Conservation (phyloP, 495 filamentous ascomycete genomes). For the Penicillium crystallinum region DNA sequence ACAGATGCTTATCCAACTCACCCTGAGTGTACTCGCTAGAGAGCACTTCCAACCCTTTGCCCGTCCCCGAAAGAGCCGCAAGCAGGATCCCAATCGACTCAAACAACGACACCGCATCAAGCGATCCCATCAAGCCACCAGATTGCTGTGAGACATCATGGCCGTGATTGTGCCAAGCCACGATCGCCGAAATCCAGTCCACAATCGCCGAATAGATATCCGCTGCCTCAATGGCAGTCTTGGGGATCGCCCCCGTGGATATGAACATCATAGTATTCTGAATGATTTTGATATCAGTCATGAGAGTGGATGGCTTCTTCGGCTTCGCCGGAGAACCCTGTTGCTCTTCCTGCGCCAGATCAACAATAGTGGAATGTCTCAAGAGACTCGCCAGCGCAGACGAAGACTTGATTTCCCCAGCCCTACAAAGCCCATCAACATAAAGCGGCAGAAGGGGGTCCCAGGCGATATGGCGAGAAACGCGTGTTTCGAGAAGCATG, state of each 20-base stretch:
- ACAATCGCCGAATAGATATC: conserved; percentile 30
- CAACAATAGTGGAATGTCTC: conserved; percentile 49
- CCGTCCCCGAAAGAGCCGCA: conserved; percentile 36
- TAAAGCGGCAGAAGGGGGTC: conserved; percentile 63
- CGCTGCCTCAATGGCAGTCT: conserved; percentile 28
- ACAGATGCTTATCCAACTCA: conserved; percentile 3
- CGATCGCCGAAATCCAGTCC: conserved; percentile 40
- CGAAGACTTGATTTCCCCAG: conserved; percentile 48
- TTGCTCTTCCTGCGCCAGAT: conserved; percentile 11
- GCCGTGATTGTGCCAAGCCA: conserved; percentile 31
- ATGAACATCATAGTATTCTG: conserved; percentile 42
- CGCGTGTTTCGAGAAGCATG: conserved; percentile 52
- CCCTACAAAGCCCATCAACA: conserved; percentile 53
- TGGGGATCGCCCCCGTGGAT: conserved; percentile 30
- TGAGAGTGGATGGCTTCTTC: conserved; percentile 26
- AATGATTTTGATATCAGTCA: conserved; percentile 44
- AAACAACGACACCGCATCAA: conserved; percentile 41
- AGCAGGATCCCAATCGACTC: conserved; percentile 43
- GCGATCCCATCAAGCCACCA: conserved; percentile 32
- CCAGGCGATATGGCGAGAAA: conserved; percentile 43
- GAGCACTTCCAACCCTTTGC: conserved; percentile 35
- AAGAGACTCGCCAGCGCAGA: conserved; percentile 55
- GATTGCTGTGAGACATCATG: conserved; percentile 24
- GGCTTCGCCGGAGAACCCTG: neutral
- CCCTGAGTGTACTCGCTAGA: conserved; percentile 34